phyloP scores from a whole-genome alignment of 2,329 filamentous ascomycete genomes.

The Alternaria brassicicola region DNA sequence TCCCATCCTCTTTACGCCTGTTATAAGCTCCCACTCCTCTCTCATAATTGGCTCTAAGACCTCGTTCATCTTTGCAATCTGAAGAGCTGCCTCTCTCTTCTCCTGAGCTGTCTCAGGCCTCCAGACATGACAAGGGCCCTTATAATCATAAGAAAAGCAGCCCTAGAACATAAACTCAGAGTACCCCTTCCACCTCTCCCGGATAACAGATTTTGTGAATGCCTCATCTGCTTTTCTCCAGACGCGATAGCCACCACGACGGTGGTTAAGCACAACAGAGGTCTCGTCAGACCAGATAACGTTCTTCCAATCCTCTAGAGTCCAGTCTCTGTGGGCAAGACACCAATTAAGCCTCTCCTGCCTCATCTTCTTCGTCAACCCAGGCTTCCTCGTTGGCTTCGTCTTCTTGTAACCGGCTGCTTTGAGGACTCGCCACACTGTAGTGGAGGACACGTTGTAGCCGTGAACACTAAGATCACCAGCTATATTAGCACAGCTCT shows the following conservation, averaged over 20 bases:
- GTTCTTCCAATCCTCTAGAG: conserved; percentile 17
- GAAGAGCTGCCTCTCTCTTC: background rate
- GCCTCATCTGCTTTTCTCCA: conserved; percentile 13
- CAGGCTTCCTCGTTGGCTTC: too few relatives aligned
- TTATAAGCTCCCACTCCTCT: conserved; percentile 8
- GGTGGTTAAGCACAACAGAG: too few relatives aligned
- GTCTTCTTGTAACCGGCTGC: too few relatives aligned
- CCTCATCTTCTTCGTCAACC: too few relatives aligned
- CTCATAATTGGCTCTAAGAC: conserved; percentile 13
- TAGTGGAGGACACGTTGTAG: too few relatives aligned
- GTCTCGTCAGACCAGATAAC: conserved; percentile 15
- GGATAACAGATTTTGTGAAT: conserved; percentile 11
- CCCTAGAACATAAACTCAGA: conserved; percentile 1
- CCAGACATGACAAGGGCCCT: conserved; percentile 8
- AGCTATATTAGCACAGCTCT: too few relatives aligned
- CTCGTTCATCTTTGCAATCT: conserved; percentile 11
- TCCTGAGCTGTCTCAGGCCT: conserved; percentile 4
- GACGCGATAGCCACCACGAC: conserved; percentile 4
- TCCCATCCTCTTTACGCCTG: background rate
- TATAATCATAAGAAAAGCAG: background rate
- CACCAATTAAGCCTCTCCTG: background rate
- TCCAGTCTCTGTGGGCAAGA: conserved; percentile 3
- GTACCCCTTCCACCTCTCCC: conserved; percentile 15
- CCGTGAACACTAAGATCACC: too few relatives aligned
- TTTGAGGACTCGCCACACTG: too few relatives aligned